Percentiles rank a stretch among this genome's conserved stretches.
Conservation (phyloP, 2,329 filamentous ascomycete species). For the Ascochyta pisi region DNA sequence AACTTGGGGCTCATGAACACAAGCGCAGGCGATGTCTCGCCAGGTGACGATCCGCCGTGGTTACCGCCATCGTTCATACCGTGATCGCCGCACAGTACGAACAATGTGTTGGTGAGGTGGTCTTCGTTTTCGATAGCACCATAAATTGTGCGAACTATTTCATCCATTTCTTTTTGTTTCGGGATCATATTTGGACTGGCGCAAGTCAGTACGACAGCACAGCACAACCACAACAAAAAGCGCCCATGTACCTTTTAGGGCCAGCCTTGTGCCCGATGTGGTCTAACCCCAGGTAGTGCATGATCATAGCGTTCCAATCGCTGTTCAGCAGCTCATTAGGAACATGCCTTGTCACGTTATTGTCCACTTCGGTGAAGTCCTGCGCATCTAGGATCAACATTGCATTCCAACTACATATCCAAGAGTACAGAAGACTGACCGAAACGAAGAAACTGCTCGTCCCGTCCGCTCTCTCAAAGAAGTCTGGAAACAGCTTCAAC, state of each 20-base stretch:
- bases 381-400: conserved; percentile 51
- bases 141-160: conserved; percentile 78
- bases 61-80: conserved; percentile 99
- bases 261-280: conserved; percentile 98
- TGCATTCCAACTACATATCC: conserved; percentile 45
- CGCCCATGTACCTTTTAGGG: conserved; percentile 68
- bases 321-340: conserved; percentile 73
- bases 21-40: conserved; percentile 91
- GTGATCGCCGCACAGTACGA: conserved; percentile 91
- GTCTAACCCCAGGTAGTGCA: conserved; percentile 95
- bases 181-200: conserved; percentile 84
- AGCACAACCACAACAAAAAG: conserved; percentile 18
- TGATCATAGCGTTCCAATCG: conserved; percentile 92
- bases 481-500: conserved; percentile 92
- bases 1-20: conserved; percentile 90
- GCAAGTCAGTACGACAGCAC: conserved; percentile 17
- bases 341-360: conserved; percentile 94
- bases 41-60: conserved; percentile 90
- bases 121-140: conserved; percentile 72
- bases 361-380: conserved; percentile 98
- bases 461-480: conserved; percentile 86
- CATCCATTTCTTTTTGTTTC: conserved; percentile 95
- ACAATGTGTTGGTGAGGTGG: conserved; percentile 78
- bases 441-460: conserved; percentile 98
- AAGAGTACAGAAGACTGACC: conserved; percentile 61